Evolutionary conservation across 2,329 filamentous ascomycete genomes (phyloP), one percentile per base, ranked within the genome.

Genomic region (Xylariaceae sp.): DNA sequence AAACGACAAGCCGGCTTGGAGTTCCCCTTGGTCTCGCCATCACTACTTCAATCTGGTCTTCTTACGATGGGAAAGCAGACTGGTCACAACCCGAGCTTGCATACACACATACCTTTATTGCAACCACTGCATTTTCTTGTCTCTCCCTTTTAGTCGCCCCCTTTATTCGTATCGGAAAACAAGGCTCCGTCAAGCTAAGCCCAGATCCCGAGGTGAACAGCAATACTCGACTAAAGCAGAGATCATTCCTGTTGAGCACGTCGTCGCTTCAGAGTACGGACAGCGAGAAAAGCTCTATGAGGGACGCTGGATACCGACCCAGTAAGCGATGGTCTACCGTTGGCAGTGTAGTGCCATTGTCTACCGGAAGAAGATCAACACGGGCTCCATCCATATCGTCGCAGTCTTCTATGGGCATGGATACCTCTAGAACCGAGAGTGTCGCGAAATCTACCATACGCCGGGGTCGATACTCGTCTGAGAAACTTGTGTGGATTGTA

Each of bases 31-130:
- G 67, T 1, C 61, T 70, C 55, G 64, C 64, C 19, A 48, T 67
- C 39, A 70, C 67, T 9, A 69, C 68, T n/a, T 64, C 67, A 41
- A 64, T 70, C 4, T 70, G 67, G 68, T 67, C 67, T 7, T 68
- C 67, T 12, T 68, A 62, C 47, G 58, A 65, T 9, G 60, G 55
- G 9, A 61, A 59, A 27, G 59, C 54, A 4, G 57, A 59, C 30
- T 50, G 52, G 47, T 37, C 45, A 6, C 56, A 60, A 32, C 64
- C 60, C 7, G 60, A 66, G 53, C 30, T 65, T 27, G 59, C 67
- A 27, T 70, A 69, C 45, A 64, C 64, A 12, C 66, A 68, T 52
- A 63, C 64, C 1, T 70, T 70, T 51, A 65, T 67, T 29, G 56
- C 66, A 4, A 69, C 65, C 1, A 62, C 67, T 2, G 62, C 64